Conservation (phyloP, 129 eudicot genomes). For the Escallonia herrerae region DNA sequence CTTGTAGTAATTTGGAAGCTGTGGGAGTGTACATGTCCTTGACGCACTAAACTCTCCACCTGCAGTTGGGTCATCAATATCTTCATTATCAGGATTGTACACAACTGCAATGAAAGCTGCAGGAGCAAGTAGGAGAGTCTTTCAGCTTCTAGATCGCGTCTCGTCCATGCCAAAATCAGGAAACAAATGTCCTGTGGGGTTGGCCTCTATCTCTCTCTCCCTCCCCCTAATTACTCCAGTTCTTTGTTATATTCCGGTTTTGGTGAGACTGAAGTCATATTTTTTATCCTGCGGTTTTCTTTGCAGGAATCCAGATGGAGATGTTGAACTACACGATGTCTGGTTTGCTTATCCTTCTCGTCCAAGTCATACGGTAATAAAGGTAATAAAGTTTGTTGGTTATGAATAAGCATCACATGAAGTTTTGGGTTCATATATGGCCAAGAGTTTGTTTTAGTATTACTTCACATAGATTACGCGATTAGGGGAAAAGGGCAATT, state of each 20-base stretch:
- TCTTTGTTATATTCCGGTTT: background rate
- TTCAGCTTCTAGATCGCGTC: slow-evolving; percentile 51
- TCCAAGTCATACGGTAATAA: slow-evolving; percentile 76
- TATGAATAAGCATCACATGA: background rate
- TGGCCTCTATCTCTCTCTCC: slow-evolving; percentile 3
- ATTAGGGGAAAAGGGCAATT: background rate
- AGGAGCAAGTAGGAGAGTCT: slow-evolving; percentile 52
- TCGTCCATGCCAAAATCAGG: slow-evolving; percentile 42
- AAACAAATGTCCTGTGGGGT: slow-evolving; percentile 45
- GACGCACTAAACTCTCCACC: background rate
- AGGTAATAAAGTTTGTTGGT: slow-evolving; percentile 35
- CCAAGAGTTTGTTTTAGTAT: background rate
- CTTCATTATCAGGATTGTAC: slow-evolving; percentile 42
- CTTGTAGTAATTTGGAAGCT: background rate
- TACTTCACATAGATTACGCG: background rate
- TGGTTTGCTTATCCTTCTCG: slow-evolving; percentile 97
- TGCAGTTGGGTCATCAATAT: slow-evolving; percentile 49
- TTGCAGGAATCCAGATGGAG: slow-evolving; percentile 61
- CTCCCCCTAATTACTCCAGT: background rate
- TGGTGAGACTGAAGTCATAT: slow-evolving; percentile 4
- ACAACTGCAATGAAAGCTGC: slow-evolving; percentile 55
- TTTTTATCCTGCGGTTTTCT: background rate
- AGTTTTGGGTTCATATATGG: background rate
- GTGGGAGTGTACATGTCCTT: background rate
- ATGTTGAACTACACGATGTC: slow-evolving; percentile 83